Percentiles rank a stretch among this genome's conserved stretches.
Conservation (phyloP, 2,329 filamentous ascomycete genomes). For the Talaromyces islandicus region DNA sequence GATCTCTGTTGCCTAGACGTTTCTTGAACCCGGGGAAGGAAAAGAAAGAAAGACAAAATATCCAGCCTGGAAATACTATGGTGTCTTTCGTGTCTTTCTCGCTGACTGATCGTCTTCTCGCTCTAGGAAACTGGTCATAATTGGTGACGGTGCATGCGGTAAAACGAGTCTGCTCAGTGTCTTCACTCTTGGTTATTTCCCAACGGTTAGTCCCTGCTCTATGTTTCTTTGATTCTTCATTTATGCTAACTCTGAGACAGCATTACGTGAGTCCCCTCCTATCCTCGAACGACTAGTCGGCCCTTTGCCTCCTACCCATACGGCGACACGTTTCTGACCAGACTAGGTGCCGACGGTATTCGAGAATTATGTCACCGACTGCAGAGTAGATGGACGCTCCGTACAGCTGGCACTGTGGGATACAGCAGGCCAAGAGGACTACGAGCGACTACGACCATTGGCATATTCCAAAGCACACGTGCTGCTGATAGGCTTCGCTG, state of each 20-base stretch:
- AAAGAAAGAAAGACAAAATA: neutral
- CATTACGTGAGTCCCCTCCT: constrained; percentile 39
- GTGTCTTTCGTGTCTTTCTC: neutral
- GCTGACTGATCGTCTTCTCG: constrained; percentile 12
- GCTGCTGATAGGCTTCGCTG: constrained; percentile 89
- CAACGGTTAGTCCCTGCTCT: constrained; percentile 63
- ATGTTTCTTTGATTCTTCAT: neutral
- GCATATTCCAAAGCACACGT: constrained; percentile 98
- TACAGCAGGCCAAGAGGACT: constrained; percentile 99
- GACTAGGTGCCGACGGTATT: constrained; percentile 89
- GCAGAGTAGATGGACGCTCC: constrained; percentile 95
- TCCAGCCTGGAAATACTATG: neutral
- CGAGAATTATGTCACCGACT: constrained; percentile 99
- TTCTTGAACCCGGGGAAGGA: neutral
- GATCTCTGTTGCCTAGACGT: neutral
- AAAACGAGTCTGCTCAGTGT: constrained; percentile 97
- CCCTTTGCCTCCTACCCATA: neutral
- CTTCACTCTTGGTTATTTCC: constrained; percentile 96
- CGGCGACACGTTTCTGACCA: neutral
- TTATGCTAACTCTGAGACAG: constrained; percentile 19
- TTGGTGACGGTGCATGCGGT: constrained; percentile 93
- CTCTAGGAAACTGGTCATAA: constrained; percentile 86
- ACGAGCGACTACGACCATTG: constrained; percentile 87
- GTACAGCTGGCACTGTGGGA: constrained; percentile 98
- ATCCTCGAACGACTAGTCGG: neutral